These are phyloP conservation scores for Saururus chinensis DNA, from an alignment of 164 flowering plant species.

Conservation along the genomic window DNA sequence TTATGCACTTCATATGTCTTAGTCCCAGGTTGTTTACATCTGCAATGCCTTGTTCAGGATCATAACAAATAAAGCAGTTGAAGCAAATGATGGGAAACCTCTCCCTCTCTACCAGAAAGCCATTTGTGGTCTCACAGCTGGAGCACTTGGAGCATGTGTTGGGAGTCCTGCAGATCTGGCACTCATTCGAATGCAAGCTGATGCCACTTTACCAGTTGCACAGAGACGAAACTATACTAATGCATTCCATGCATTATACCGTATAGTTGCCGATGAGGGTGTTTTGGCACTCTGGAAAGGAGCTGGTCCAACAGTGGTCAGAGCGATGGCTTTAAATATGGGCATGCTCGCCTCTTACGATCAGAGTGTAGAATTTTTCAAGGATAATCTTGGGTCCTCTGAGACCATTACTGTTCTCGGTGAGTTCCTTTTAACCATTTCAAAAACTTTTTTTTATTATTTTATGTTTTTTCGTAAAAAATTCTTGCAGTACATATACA, in stretches of 20 bases:
- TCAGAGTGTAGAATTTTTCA: slow-evolving; percentile 77
- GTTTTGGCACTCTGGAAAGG: slow-evolving; percentile 95
- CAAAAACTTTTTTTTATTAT: too few relatives aligned
- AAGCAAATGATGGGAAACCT: slow-evolving; percentile 95
- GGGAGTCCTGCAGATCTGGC: slow-evolving; percentile 98
- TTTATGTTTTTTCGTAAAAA: not conserved
- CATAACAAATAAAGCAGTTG: slow-evolving; percentile 78
- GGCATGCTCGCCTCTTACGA: slow-evolving; percentile 99
- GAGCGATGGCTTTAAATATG: slow-evolving; percentile 97
- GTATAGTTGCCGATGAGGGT: slow-evolving; percentile 81
- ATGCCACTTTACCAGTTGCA: slow-evolving; percentile 78
- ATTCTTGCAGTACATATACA: too few relatives aligned
- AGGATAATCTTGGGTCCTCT: slow-evolving; percentile 62
- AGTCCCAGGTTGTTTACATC: not conserved
- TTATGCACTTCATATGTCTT: too few relatives aligned
- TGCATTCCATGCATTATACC: slow-evolving; percentile 85
- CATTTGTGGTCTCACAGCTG: slow-evolving; percentile 89
- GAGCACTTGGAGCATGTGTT: slow-evolving; percentile 88
- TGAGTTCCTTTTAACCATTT: slow-evolving; percentile 6
- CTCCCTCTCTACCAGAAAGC: slow-evolving; percentile 92
- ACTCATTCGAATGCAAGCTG: slow-evolving; percentile 97
- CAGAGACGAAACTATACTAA: slow-evolving; percentile 81
- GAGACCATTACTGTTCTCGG: slow-evolving; percentile 74
- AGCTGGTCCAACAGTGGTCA: slow-evolving; percentile 91
- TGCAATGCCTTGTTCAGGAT: slow-evolving; percentile 27